Conservation (phyloP, 768 basidiomycete species). For the Leucocoprinus sp. region DNA sequence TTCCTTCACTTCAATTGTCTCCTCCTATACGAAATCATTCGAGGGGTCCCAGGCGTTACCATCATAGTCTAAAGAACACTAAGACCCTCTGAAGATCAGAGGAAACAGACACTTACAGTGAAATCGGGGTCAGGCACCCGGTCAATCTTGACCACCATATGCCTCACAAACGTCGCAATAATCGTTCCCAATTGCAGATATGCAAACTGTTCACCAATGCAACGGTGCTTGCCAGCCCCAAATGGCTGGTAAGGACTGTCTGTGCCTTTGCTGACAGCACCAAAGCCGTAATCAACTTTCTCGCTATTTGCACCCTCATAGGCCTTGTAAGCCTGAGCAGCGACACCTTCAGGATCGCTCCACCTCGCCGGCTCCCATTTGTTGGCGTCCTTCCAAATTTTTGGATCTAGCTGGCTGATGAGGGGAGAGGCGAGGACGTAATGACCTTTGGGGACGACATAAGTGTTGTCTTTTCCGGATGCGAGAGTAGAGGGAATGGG, state of each 20-base stretch:
- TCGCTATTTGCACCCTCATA: constrained; percentile 74
- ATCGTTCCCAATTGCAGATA: constrained; percentile 88
- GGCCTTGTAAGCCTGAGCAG: constrained; percentile 65
- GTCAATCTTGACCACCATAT: constrained; percentile 66
- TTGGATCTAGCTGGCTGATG: constrained; percentile 80
- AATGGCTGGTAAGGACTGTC: constrained; percentile 97
- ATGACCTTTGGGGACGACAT: constrained; percentile 85
- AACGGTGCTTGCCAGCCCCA: constrained; percentile 92
- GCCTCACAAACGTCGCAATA: constrained; percentile 69
- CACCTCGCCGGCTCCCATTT: constrained; percentile 81
- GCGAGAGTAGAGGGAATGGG: constrained; percentile 75
- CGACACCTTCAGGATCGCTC: constrained; percentile 78
- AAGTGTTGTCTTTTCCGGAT: constrained; percentile 63
- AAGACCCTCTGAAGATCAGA: background rate
- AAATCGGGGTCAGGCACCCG: constrained; percentile 82
- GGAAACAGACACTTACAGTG: constrained; percentile 48
- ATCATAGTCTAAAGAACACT: constrained; percentile 73
- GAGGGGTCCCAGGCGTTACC: constrained; percentile 72
- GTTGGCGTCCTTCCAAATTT: constrained; percentile 65
- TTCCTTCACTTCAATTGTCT: constrained; percentile 40
- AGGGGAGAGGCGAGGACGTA: constrained; percentile 86
- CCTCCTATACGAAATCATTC: constrained; percentile 58
- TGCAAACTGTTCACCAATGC: constrained; percentile 94
- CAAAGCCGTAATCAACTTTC: constrained; percentile 95
- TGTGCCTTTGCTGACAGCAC: constrained; percentile 91